These are phyloP conservation scores for Serendipita indica DNA, from an alignment of 768 basidiomycete genomes.

Conservation along the genomic window DNA sequence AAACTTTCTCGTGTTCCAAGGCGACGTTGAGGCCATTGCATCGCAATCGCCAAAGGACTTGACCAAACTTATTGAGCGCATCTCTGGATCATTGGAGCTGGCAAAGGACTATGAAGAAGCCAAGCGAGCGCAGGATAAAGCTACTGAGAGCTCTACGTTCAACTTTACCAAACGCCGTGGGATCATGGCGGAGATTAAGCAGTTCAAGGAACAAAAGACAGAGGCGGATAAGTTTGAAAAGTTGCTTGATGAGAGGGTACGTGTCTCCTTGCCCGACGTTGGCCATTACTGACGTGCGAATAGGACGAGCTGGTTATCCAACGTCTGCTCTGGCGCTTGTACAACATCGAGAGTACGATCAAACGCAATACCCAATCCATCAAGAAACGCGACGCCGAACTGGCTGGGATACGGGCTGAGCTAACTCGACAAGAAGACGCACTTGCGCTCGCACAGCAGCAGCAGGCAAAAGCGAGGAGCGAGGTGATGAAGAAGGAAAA, in stretches of 20 bases:
- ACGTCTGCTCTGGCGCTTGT: constrained; percentile 76
- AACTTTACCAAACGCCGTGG: constrained; percentile 91
- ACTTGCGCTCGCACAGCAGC: constrained; percentile 56
- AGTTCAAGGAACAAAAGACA: constrained; percentile 91
- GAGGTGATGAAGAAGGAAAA: constrained; percentile 73
- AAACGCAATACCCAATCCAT: constrained; percentile 57
- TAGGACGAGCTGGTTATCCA: constrained; percentile 73
- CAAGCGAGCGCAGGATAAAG: constrained; percentile 72
- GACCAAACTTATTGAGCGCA: constrained; percentile 84
- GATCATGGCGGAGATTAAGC: constrained; percentile 88
- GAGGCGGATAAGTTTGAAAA: constrained; percentile 82
- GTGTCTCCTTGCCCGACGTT: constrained; percentile 20
- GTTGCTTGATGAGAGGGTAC: constrained; percentile 56
- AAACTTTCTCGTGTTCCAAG: constrained; percentile 98
- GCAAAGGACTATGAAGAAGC: constrained; percentile 79
- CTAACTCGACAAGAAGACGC: constrained; percentile 56
- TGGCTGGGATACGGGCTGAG: constrained; percentile 52
- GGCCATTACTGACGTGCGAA: background rate
- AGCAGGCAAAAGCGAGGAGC: constrained; percentile 64
- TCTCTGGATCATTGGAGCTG: constrained; percentile 85
- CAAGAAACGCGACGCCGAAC: constrained; percentile 53
- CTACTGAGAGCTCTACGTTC: constrained; percentile 86
- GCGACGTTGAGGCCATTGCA: constrained; percentile 95
- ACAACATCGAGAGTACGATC: constrained; percentile 75
- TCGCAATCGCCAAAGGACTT: constrained; percentile 87